Evolutionary conservation across 2,329 filamentous ascomycete species (phyloP).

Genomic region (Chrysosporium queenslandicum): DNA sequence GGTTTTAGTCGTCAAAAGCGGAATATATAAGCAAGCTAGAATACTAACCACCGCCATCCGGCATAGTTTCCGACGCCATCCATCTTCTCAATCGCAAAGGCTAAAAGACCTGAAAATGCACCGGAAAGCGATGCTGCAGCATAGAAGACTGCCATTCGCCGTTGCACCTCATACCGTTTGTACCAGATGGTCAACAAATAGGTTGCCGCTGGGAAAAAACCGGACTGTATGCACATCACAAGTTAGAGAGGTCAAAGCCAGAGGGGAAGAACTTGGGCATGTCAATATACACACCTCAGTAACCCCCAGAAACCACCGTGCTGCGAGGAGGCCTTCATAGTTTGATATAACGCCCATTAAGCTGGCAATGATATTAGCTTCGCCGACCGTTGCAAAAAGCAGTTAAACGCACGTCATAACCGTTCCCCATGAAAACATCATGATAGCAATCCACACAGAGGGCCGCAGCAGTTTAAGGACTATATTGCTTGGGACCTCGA

Average conservation of each 20-base stretch:
- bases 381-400: background rate
- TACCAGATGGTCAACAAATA: slow-evolving; percentile 23
- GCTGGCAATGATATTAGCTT: slow-evolving; percentile 17
- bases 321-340: slow-evolving; percentile 42
- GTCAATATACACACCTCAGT: slow-evolving; percentile 30
- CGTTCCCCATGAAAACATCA: slow-evolving; percentile 35
- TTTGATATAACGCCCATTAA: slow-evolving; percentile 45
- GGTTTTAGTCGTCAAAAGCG: background rate
- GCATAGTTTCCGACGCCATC: slow-evolving; percentile 34
- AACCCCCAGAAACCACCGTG: slow-evolving; percentile 41
- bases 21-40: background rate
- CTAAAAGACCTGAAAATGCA: slow-evolving; percentile 42
- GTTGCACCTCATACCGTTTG: slow-evolving; percentile 23
- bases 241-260: background rate
- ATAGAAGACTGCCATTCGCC: slow-evolving; percentile 25
- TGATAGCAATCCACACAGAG: slow-evolving; percentile 38
- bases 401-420: slow-evolving; percentile 20
- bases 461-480: slow-evolving; percentile 33
- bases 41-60: slow-evolving; percentile 37
- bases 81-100: slow-evolving; percentile 41
- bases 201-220: slow-evolving; percentile 39
- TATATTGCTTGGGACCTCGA: slow-evolving; percentile 37
- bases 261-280: slow-evolving; percentile 25
- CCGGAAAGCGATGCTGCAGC: slow-evolving; percentile 27
- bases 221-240: slow-evolving; percentile 29